A percentile compares a stretch with the other conserved stretches of the same genome.
These are phyloP conservation scores for Hymenoscyphus fructigenus DNA, from an alignment of 2,329 filamentous ascomycete species.

Conservation along the genomic window DNA sequence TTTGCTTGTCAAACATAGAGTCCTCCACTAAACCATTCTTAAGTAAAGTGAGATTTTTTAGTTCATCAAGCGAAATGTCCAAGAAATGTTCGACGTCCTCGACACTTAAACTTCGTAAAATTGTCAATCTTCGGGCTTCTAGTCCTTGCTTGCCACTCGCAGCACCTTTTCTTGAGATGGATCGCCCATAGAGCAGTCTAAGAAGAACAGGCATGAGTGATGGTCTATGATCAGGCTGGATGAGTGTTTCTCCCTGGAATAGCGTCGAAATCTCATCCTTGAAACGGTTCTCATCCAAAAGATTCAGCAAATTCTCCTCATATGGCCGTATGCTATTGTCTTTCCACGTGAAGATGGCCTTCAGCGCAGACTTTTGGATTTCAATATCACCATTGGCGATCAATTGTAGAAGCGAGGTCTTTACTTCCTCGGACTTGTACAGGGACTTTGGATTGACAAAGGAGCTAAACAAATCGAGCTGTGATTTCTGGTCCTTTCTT, in stretches of 20 bases:
- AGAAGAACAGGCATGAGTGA: slow-evolving; percentile 84
- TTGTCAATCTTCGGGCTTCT: slow-evolving; percentile 75
- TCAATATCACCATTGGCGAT: slow-evolving; percentile 87
- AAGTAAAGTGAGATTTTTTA: slow-evolving; percentile 61
- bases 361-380: slow-evolving; percentile 81
- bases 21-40: slow-evolving; percentile 36
- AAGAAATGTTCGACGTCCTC: slow-evolving; percentile 79
- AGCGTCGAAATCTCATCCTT: slow-evolving; percentile 92
- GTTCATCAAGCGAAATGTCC: slow-evolving; percentile 72
- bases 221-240: slow-evolving; percentile 70
- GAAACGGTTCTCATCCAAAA: slow-evolving; percentile 88
- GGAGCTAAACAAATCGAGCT: slow-evolving; percentile 77
- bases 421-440: slow-evolving; percentile 74
- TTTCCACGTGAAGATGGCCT: slow-evolving; percentile 88
- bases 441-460: slow-evolving; percentile 86
- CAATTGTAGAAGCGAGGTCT: slow-evolving; percentile 70
- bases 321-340: slow-evolving; percentile 72
- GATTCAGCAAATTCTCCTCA: slow-evolving; percentile 78
- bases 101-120: slow-evolving; percentile 73
- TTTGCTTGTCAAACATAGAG: slow-evolving; percentile 55
- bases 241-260: slow-evolving; percentile 70
- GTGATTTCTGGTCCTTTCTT: slow-evolving; percentile 77
- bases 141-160: slow-evolving; percentile 78
- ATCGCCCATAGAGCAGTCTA: slow-evolving; percentile 82
- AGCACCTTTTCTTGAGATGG: slow-evolving; percentile 77